Percentiles rank a stretch among this genome's conserved stretches.
Conservation (phyloP, 495 filamentous ascomycete genomes). For the Cryomyces antarcticus region DNA sequence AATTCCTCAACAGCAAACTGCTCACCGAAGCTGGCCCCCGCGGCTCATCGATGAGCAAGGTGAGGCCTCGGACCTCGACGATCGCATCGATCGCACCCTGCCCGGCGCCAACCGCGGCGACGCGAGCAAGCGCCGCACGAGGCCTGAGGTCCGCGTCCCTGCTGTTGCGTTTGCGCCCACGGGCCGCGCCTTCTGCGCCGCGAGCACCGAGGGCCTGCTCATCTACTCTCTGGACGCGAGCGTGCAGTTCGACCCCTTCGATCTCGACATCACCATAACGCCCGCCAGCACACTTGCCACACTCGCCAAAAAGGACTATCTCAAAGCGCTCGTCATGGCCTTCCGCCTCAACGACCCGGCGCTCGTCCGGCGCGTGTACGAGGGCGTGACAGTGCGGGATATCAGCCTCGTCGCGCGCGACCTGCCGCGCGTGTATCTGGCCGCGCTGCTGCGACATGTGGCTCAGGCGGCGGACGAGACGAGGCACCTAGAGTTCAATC, state of each 20-base stretch:
- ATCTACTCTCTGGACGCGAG: slow-evolving; percentile 68
- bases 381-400: slow-evolving; percentile 53
- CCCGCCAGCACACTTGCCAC: slow-evolving; percentile 58
- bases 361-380: slow-evolving; percentile 67
- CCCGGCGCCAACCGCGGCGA: slow-evolving; percentile 79
- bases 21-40: slow-evolving; percentile 79
- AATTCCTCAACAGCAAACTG: slow-evolving; percentile 79
- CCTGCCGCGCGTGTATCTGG: slow-evolving; percentile 72
- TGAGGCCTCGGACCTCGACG: slow-evolving; percentile 74
- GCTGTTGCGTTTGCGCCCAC: slow-evolving; percentile 74
- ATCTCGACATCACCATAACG: slow-evolving; percentile 83
- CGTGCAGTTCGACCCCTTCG: slow-evolving; percentile 81
- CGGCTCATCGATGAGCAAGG: slow-evolving; percentile 67
- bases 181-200: slow-evolving; percentile 80
- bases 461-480: slow-evolving; percentile 70
- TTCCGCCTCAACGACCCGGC: slow-evolving; percentile 75
- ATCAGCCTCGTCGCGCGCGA: slow-evolving; percentile 60
- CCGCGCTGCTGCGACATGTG: slow-evolving; percentile 63
- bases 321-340: slow-evolving; percentile 88
- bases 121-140: slow-evolving; percentile 47
- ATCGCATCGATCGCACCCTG: slow-evolving; percentile 63
- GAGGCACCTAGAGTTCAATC: slow-evolving; percentile 82
- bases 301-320: slow-evolving; percentile 56
- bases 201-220: slow-evolving; percentile 81
- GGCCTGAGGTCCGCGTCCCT: slow-evolving; percentile 71